phyloP scores from a whole-genome alignment of 1,284 basidiomycete species.

The Trichosporon inkin region DNA sequence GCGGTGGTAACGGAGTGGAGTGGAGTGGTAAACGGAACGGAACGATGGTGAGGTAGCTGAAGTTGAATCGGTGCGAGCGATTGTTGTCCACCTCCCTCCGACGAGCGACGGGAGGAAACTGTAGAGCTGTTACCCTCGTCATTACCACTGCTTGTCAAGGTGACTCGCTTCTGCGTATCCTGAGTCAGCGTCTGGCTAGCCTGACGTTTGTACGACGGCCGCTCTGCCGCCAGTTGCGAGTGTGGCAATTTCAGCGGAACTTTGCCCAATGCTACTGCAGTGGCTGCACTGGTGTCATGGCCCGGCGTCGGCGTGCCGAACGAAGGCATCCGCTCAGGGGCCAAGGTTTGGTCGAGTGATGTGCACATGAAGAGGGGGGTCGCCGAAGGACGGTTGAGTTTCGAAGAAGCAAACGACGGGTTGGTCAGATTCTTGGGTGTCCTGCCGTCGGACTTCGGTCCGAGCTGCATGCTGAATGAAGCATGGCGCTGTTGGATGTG shows the following conservation, averaged over 20 bases:
- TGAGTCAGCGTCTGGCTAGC: slow-evolving; percentile 46
- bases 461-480: slow-evolving; percentile 28
- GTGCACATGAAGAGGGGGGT: slow-evolving; percentile 28
- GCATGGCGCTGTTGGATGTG: slow-evolving; percentile 41
- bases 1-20: neutral
- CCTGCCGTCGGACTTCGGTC: slow-evolving; percentile 18
- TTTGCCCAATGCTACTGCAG: neutral
- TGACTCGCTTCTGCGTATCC: slow-evolving; percentile 28
- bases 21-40: neutral
- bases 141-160: slow-evolving; percentile 9
- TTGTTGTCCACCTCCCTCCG: neutral
- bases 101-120: neutral
- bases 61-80: neutral
- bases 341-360: slow-evolving; percentile 46
- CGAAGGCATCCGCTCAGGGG: slow-evolving; percentile 44
- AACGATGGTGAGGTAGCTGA: slow-evolving; percentile 1
- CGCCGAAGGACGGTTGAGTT: slow-evolving; percentile 6
- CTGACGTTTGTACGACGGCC: slow-evolving; percentile 47
- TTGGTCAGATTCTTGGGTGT: slow-evolving; percentile 6
- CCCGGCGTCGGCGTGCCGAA: slow-evolving; percentile 29
- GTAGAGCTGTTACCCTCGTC: slow-evolving; percentile 13
- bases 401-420: slow-evolving; percentile 14
- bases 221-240: slow-evolving; percentile 19
- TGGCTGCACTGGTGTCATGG: slow-evolving; percentile 7
- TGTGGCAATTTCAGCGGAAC: slow-evolving; percentile 10